Conservation (phyloP, 179 eudicot species). For the Sideroxylon spinosum region DNA sequence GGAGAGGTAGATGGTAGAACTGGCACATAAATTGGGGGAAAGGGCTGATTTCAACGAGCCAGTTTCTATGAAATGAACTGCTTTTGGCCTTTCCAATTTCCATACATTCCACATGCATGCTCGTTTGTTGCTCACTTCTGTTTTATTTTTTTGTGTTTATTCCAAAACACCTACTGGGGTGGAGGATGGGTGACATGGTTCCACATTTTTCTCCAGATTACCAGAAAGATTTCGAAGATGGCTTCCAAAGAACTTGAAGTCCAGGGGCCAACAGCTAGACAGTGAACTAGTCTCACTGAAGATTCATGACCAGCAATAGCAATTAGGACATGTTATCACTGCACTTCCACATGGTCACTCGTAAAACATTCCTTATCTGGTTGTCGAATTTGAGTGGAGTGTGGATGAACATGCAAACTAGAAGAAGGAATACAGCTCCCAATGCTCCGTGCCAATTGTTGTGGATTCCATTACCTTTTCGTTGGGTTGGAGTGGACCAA, state of each 20-base stretch:
- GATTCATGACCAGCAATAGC: constrained; percentile 51
- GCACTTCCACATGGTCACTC: not conserved
- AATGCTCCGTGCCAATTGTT: not conserved
- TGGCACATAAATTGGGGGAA: not conserved
- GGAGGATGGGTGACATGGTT: not conserved
- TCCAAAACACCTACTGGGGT: not conserved
- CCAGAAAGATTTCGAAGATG: constrained; percentile 71
- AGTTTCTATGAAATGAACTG: not conserved
- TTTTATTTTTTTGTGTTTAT: not conserved
- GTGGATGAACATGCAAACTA: not conserved
- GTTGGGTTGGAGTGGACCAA: not conserved
- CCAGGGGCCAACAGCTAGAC: constrained; percentile 66
- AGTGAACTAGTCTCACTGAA: constrained; percentile 69
- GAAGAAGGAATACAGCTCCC: not conserved
- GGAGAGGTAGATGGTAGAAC: not conserved
- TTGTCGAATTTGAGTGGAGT: not conserved
- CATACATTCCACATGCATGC: too few species aligned
- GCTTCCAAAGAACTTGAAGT: constrained; percentile 48
- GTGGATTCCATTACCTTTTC: not conserved
- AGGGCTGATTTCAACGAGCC: not conserved
- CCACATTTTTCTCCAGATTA: constrained; percentile 33
- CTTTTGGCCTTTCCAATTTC: not conserved
- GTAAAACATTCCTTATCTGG: not conserved
- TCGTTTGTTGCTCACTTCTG: not conserved
- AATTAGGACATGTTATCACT: constrained; percentile 19